Base-by-base conservation (phyloP, 2,329 filamentous ascomycete species). In the Diaporthe caulivora region DNA sequence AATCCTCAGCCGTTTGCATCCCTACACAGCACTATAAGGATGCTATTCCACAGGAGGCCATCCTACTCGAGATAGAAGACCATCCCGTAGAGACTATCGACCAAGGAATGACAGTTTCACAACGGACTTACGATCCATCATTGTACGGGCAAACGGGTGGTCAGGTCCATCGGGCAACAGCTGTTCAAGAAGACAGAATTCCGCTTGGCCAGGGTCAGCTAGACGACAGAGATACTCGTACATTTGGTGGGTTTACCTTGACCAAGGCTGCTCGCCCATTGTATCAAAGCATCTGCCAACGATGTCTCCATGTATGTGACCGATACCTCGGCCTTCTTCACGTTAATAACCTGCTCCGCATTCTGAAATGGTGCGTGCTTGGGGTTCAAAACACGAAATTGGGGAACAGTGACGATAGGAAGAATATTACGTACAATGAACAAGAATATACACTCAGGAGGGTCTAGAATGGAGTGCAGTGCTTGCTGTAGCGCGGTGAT, bases 181-280 rank as follows among this genome's bases (percentile, higher is more conserved):
- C 78, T 98, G 95, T 80, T 98, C 96, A 18, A 98, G 84, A 8
- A 98, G 87, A 78, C 94, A 97, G 80, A 98, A 98, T 72, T 93
- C 90, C 74, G 93, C 93, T 92, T 80, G 18, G 78, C 81, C 64
- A 72, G 53, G 7, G 71, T 78, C n/a, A 81, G 78, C 76, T 40
- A 40, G 47, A 53, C 8, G 15, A 21, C 44, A 40, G 44, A 21
- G 24, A 69, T 13, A 34, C 18, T 17, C 10, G 71, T 71, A 72
- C 31, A 60, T 29, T 42, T 31, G 29, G 51, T 54, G 15, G 29
- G 44, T 37, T 26, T 83, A 94, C 93, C 90, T 81, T 93, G 86
- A 17, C 90, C 88, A 65, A 97, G 85, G 15, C 84, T 89, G 71
- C 91, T 90, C n/a, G 93, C 92, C 95, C 95, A 98, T 67, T 87